These are phyloP conservation scores for Cutaneotrichosporon sp. DNA, from an alignment of 1,284 basidiomycete genomes.

Conservation along the genomic window DNA sequence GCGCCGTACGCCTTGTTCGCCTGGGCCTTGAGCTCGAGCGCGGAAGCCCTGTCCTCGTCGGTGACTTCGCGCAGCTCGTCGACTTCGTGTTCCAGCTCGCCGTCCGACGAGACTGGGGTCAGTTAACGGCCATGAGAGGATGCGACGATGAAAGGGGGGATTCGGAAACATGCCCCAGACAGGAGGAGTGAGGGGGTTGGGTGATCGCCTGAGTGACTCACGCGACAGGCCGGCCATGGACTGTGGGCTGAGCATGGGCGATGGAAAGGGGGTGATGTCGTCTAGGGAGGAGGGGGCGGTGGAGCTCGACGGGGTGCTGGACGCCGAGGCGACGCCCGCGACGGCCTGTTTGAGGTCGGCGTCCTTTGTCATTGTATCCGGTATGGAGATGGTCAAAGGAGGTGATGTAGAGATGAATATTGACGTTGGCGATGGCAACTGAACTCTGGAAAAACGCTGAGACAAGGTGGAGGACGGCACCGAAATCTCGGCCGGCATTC, in stretches of 20 bases:
- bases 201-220: constrained; percentile 29
- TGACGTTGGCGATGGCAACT: too few species aligned
- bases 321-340: constrained; percentile 5
- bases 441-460: too few species aligned
- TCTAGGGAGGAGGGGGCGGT: constrained; percentile 22
- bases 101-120: constrained; percentile 40
- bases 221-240: constrained; percentile 38
- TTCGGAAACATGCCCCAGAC: background rate
- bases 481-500: too few species aligned
- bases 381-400: background rate
- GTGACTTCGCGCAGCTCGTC: constrained; percentile 52
- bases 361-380: constrained; percentile 9
- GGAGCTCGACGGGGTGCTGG: constrained; percentile 8
- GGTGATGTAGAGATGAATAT: background rate
- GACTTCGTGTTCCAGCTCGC: constrained; percentile 42
- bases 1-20: constrained; percentile 78
- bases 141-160: too few species aligned
- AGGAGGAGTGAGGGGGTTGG: background rate
- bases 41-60: constrained; percentile 63
- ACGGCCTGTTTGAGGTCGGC: constrained; percentile 8
- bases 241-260: constrained; percentile 33
- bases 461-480: too few species aligned
- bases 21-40: constrained; percentile 66
- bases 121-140: background rate
- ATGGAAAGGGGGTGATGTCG: constrained; percentile 46